Percentiles rank a stretch among this genome's conserved stretches.
These are phyloP conservation scores for Lasiodiplodia gonubiensis DNA, from an alignment of 2,329 filamentous ascomycete species.

Conservation along the genomic window DNA sequence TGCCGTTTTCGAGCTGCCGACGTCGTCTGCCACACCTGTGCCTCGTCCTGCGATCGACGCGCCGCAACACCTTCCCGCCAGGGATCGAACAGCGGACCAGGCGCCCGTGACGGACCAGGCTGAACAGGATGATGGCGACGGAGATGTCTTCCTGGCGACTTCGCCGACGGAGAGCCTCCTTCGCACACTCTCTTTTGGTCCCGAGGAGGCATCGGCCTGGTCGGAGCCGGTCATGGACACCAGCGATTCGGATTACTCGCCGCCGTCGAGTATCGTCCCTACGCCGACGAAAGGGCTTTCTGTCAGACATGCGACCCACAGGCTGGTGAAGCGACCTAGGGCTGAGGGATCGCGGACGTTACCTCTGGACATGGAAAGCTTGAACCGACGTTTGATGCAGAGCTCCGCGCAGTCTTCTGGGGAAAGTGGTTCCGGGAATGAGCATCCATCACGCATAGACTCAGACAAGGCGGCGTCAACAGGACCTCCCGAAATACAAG, in stretches of 20 bases:
- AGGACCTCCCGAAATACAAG: neutral
- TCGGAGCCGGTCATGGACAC: slow-evolving; percentile 8
- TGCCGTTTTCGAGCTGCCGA: slow-evolving; percentile 9
- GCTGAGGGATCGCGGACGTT: neutral
- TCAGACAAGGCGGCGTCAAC: neutral
- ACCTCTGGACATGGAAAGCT: neutral
- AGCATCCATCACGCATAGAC: neutral
- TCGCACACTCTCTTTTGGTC: neutral
- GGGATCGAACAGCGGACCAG: neutral
- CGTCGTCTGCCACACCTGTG: neutral
- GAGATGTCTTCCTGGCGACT: neutral
- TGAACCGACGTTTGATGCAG: slow-evolving; percentile 7
- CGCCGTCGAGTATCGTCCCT: slow-evolving; percentile 15
- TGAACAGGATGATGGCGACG: neutral
- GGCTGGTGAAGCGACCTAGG: neutral
- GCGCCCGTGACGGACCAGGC: neutral
- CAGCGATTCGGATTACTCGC: slow-evolving; percentile 9
- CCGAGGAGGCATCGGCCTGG: slow-evolving; percentile 17
- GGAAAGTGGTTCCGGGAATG: neutral
- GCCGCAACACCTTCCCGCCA: neutral
- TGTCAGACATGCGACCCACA: neutral
- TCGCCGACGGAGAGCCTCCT: slow-evolving; percentile 6
- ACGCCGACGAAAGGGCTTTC: slow-evolving; percentile 16
- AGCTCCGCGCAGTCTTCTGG: neutral
- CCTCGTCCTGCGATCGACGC: neutral